Conservation (phyloP, 148 eudicot genomes). For the Silene uniflora region DNA sequence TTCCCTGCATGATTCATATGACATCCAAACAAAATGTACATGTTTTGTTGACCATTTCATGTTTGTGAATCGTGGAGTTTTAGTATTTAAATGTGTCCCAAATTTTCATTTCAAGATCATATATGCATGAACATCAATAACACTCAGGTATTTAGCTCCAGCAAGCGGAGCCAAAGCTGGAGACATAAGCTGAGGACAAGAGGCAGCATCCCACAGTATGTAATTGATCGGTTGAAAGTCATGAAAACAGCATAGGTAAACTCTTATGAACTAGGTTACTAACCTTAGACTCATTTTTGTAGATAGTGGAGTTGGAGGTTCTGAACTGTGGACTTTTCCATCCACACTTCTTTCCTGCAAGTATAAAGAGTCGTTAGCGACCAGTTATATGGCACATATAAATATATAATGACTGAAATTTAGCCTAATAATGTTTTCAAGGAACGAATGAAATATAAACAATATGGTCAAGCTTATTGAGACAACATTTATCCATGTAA, state of each 20-base stretch:
- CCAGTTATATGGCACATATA: not conserved
- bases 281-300: slow-evolving; percentile 76
- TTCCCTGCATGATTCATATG: not conserved
- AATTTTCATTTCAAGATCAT: not conserved
- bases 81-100: not conserved
- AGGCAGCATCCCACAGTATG: not conserved
- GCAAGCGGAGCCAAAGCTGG: not conserved
- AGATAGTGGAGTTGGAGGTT: slow-evolving; percentile 77
- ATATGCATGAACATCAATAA: not conserved
- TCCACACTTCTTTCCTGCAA: slow-evolving; percentile 78
- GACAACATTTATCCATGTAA: not conserved
- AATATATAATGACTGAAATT: not conserved
- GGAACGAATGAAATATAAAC: not conserved
- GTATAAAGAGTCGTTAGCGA: slow-evolving; percentile 14
- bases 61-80: not conserved
- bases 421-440: not conserved
- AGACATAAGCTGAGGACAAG: not conserved
- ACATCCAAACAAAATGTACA: not conserved
- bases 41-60: not conserved
- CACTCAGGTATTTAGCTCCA: slow-evolving; percentile 2
- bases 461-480: not conserved
- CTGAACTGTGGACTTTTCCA: slow-evolving; percentile 56
- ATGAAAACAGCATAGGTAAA: not conserved
- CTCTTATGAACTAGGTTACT: slow-evolving; percentile 7
- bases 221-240: not conserved